Evolutionary conservation across 495 filamentous ascomycete species (phyloP).

Genomic region (Hamigera avellanea): DNA sequence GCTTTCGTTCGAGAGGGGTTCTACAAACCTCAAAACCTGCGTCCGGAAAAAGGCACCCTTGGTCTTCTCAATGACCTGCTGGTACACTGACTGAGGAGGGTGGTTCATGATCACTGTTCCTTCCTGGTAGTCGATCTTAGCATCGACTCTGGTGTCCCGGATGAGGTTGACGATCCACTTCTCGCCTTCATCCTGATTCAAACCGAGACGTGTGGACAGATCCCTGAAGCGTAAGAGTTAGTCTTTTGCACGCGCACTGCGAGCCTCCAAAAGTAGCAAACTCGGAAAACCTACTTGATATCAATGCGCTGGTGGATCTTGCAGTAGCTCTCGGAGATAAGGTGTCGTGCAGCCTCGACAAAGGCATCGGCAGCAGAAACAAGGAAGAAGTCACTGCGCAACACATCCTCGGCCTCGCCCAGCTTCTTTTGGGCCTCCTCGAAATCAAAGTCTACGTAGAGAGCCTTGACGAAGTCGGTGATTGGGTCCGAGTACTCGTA

Average conservation of each 20-base stretch:
- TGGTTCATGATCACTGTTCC: constrained; percentile 99
- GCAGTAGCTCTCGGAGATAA: constrained; percentile 98
- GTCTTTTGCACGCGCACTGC: neutral
- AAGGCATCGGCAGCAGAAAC: constrained; percentile 74
- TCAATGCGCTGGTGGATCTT: constrained; percentile 98
- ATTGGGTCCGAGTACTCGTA: constrained; percentile 97
- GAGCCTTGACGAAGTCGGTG: constrained; percentile 89
- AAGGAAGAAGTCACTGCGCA: constrained; percentile 93
- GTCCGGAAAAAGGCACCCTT: constrained; percentile 90
- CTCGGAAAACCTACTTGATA: constrained; percentile 54
- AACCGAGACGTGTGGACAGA: constrained; percentile 75
- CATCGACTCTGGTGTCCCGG: constrained; percentile 90
- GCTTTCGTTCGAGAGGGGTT: neutral
- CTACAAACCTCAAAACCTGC: constrained; percentile 51
- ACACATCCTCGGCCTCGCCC: constrained; percentile 78
- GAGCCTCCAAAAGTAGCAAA: neutral
- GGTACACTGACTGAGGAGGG: constrained; percentile 93
- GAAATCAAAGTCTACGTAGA: constrained; percentile 97
- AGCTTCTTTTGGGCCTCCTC: constrained; percentile 94
- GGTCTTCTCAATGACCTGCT: constrained; percentile 95
- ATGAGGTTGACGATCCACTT: constrained; percentile 99
- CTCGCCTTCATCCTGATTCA: constrained; percentile 90
- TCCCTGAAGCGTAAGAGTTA: constrained; percentile 41
- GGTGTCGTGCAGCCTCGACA: constrained; percentile 85
- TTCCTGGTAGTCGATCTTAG: constrained; percentile 98